A percentile compares a stretch with the other conserved stretches of the same genome.
Conservation (phyloP, 495 filamentous ascomycete genomes). For the Astrothelium macrocarpum region DNA sequence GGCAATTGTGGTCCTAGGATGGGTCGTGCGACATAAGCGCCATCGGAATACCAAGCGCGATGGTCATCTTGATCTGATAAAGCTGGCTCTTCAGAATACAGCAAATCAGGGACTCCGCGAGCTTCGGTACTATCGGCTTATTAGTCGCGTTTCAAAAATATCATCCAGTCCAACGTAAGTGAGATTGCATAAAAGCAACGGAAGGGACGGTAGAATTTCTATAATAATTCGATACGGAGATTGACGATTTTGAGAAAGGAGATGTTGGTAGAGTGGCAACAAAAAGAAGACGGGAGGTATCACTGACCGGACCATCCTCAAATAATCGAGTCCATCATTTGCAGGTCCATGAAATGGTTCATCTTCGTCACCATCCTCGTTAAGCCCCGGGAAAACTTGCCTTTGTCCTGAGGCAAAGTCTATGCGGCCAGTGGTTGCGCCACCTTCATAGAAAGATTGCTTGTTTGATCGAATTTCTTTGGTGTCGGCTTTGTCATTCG, state of each 20-base stretch:
- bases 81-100: neutral
- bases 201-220: no score
- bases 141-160: neutral
- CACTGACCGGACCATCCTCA: neutral
- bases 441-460: neutral
- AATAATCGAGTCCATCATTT: neutral
- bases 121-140: neutral
- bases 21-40: constrained; percentile 55
- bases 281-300: no score
- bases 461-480: neutral
- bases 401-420: neutral
- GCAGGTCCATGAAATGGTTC: neutral
- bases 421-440: neutral
- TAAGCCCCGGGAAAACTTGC: neutral
- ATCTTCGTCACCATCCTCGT: neutral
- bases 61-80: constrained; percentile 31
- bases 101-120: neutral
- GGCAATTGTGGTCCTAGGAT: constrained; percentile 19
- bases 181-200: no score
- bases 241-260: neutral
- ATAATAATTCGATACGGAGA: no score
- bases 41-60: constrained; percentile 57
- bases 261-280: neutral
- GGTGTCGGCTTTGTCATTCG: neutral
- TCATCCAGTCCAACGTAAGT: neutral